Conservation (phyloP, 2,329 filamentous ascomycete species). For the Fusarium sp. region DNA sequence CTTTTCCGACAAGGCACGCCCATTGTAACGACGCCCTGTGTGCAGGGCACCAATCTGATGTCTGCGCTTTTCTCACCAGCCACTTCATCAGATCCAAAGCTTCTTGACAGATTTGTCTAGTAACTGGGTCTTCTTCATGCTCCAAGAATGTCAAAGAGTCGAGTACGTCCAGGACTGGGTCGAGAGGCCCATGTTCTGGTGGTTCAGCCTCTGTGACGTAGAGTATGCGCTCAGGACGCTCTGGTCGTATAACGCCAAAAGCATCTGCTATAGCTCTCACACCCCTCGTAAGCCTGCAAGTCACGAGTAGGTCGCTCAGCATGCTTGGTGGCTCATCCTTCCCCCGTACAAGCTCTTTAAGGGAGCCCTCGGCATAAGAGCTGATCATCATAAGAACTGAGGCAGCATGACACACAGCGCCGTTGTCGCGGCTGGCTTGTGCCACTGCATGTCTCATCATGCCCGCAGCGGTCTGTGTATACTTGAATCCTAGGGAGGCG, state of each 20-base stretch:
- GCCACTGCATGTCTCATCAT: neutral
- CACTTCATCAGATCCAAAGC: neutral
- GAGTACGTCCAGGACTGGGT: neutral
- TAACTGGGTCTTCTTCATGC: accelerated
- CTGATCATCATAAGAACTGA: conserved; percentile 9
- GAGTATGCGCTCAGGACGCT: neutral
- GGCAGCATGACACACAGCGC: neutral
- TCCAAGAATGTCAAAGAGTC: neutral
- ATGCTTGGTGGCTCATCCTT: neutral
- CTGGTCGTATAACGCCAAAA: conserved; percentile 2
- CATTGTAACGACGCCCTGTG: neutral
- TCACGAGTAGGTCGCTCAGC: neutral
- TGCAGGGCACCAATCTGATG: neutral
- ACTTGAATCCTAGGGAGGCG: neutral
- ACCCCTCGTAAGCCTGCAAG: neutral
- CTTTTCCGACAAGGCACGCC: neutral
- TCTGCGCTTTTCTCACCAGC: neutral
- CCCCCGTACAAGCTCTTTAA: neutral
- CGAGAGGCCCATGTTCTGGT: neutral
- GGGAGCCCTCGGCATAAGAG: neutral
- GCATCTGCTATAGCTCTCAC: neutral
- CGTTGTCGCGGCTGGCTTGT: neutral
- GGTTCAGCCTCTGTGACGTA: neutral
- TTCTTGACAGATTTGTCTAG: neutral
- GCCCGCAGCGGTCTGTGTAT: neutral